A percentile compares a stretch with the other conserved stretches of the same genome.
Conservation (phyloP, 164 flowering plant species). For the Warburgia ugandensis region DNA sequence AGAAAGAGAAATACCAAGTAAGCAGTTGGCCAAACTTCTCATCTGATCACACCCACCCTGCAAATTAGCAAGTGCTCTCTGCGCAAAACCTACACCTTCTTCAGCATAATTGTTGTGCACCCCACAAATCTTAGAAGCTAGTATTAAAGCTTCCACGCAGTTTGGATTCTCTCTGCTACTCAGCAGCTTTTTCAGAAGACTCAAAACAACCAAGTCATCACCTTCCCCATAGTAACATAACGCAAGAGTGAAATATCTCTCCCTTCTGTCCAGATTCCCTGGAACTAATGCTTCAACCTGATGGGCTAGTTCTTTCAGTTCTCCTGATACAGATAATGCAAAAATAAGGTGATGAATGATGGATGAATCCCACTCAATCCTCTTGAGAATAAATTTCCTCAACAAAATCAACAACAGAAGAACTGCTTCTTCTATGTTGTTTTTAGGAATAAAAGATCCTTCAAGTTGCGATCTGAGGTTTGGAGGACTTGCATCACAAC, state of each 20-base stretch:
- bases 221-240: conserved; percentile 82
- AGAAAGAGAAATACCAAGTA: conserved; percentile 54
- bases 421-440: conserved; percentile 85
- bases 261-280: conserved; percentile 41
- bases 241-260: conserved; percentile 48
- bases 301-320: conserved; percentile 40
- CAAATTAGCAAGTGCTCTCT: conserved; percentile 25
- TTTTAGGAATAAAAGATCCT: conserved; percentile 69
- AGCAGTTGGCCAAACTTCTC: conserved; percentile 41
- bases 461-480: conserved; percentile 72
- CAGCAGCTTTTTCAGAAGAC: conserved; percentile 52
- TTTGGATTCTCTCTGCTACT: conserved; percentile 39
- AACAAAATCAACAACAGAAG: conserved; percentile 64
- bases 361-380: conserved; percentile 72
- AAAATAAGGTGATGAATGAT: conserved; percentile 72
- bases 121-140: conserved; percentile 76
- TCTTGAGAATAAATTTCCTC: conserved; percentile 36
- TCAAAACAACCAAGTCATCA: conserved; percentile 49
- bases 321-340: conserved; percentile 71
- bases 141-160: conserved; percentile 36
- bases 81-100: conserved; percentile 56
- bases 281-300: conserved; percentile 70
- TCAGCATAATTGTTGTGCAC: conserved; percentile 31
- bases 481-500: conserved; percentile 75
- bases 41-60: conserved; percentile 37